Evolutionary conservation across 139 green algal genomes (phyloP).

Genomic region (Coelastrella sp.): DNA sequence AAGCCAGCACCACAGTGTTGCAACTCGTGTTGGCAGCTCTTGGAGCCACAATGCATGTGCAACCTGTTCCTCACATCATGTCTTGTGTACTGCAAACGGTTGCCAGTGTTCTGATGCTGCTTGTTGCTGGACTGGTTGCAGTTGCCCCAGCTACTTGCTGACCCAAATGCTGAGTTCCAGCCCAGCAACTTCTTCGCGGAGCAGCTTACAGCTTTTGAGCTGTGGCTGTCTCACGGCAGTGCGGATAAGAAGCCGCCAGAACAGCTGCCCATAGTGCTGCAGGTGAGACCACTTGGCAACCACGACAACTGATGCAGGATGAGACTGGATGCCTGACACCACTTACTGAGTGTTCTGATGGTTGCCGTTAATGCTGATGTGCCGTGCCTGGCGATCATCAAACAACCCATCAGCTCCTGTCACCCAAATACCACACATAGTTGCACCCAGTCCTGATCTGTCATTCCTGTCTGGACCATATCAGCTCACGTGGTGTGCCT

Average conservation of each 20-base stretch:
- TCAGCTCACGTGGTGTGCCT: not conserved
- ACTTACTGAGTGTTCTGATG: not conserved
- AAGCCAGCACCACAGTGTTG: not conserved
- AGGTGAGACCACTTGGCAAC: constrained; percentile 55
- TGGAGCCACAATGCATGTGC: not conserved
- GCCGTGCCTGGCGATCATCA: constrained; percentile 50
- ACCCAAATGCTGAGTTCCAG: constrained; percentile 65
- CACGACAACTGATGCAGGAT: too few species aligned
- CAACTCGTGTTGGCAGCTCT: not conserved
- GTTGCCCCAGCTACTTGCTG: constrained; percentile 56
- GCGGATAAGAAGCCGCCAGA: constrained; percentile 91
- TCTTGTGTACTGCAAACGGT: not conserved
- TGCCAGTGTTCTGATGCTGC: constrained; percentile 65
- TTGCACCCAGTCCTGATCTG: not conserved
- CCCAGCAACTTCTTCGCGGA: constrained; percentile 94
- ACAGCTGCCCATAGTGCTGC: constrained; percentile 99
- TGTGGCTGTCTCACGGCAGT: constrained; percentile 94
- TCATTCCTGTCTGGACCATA: not conserved
- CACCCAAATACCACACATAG: not conserved
- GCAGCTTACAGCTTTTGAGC: constrained; percentile 98
- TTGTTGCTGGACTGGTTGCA: not conserved
- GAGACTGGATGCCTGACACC: not conserved
- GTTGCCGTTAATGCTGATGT: not conserved
- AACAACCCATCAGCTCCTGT: not conserved
- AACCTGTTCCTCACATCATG: too few species aligned